Conservation (phyloP, 1,284 basidiomycete genomes). For the Mixia osmundae region DNA sequence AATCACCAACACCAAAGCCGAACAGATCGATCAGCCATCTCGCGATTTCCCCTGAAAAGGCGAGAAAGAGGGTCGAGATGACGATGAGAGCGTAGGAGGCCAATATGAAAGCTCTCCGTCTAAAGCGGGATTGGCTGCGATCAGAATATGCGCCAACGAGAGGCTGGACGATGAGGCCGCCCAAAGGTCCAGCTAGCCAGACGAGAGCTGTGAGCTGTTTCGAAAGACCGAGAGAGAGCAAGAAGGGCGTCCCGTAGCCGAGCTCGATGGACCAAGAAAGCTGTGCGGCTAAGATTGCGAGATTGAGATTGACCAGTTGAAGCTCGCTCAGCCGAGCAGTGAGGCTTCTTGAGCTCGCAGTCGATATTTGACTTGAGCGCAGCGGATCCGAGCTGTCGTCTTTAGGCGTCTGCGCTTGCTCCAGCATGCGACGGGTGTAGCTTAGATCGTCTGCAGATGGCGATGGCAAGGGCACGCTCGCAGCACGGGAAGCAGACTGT, state of each 20-base stretch:
- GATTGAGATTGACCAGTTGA: constrained; percentile 28
- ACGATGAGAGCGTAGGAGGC: constrained; percentile 47
- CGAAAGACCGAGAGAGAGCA: constrained; percentile 65
- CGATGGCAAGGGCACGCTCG: no score
- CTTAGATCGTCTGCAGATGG: no score
- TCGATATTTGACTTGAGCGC: no score
- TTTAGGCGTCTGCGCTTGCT: no score
- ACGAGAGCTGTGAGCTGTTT: constrained; percentile 26
- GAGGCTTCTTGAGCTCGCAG: no score
- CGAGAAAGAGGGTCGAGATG: constrained; percentile 54
- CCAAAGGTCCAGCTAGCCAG: constrained; percentile 86
- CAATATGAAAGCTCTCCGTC: constrained; percentile 71
- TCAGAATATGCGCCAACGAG: constrained; percentile 89
- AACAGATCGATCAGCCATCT: constrained; percentile 45
- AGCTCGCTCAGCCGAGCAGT: no score
- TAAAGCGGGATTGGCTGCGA: constrained; percentile 62
- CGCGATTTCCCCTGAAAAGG: constrained; percentile 59
- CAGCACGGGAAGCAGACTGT: no score
- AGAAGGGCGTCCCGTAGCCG: constrained; percentile 46
- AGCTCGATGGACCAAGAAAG: constrained; percentile 78
- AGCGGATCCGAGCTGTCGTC: no score
- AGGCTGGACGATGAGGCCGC: constrained; percentile 80
- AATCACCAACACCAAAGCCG: constrained; percentile 45
- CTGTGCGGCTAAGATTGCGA: constrained; percentile 50
- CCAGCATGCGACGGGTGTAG: no score